Conservation (phyloP, 1,284 basidiomycete genomes). For the Ganoderma multipileum region DNA sequence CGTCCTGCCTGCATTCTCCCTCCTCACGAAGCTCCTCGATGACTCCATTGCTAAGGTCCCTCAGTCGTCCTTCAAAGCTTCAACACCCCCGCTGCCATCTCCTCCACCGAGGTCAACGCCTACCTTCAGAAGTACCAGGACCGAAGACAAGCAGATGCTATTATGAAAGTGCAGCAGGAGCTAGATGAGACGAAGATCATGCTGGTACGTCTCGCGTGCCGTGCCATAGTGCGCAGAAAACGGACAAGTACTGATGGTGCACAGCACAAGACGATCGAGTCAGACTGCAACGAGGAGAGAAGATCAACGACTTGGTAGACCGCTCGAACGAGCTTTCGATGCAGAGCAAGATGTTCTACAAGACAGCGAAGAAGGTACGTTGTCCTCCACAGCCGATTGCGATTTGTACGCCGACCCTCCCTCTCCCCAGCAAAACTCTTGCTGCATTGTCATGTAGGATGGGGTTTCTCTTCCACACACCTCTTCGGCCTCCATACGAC, state of each 20-base stretch:
- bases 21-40: constrained; percentile 94
- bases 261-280: constrained; percentile 99
- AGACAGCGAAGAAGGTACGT: constrained; percentile 77
- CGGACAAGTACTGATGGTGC: neutral
- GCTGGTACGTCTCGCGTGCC: constrained; percentile 59
- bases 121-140: constrained; percentile 98
- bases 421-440: constrained; percentile 68
- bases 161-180: constrained; percentile 99
- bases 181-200: constrained; percentile 99
- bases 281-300: constrained; percentile 95
- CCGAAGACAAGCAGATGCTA: constrained; percentile 96
- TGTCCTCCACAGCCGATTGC: neutral
- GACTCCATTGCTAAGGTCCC: constrained; percentile 89
- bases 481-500: neutral
- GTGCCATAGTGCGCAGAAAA: neutral
- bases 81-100: constrained; percentile 66
- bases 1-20: constrained; percentile 94
- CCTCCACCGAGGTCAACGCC: constrained; percentile 75
- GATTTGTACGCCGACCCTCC: neutral
- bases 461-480: neutral
- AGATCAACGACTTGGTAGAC: constrained; percentile 96
- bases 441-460: constrained; percentile 56
- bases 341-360: constrained; percentile 93
- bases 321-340: constrained; percentile 90
- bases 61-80: constrained; percentile 69